phyloP scores from a whole-genome alignment of 345 rosid genomes.

The Acer negundo region DNA sequence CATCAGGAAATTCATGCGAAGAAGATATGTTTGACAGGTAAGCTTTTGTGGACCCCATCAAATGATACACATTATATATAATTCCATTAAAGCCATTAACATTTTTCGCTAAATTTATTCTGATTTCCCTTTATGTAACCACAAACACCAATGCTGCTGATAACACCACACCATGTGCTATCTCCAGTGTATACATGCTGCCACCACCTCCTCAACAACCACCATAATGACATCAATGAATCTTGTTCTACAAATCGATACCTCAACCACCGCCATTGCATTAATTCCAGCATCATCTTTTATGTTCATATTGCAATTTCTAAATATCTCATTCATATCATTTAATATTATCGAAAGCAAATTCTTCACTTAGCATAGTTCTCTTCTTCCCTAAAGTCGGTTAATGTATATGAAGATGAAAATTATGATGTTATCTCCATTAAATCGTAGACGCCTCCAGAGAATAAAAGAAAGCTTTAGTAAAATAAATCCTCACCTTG shows the following conservation, averaged over 20 bases:
- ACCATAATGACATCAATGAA: no score
- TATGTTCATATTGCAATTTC: background rate
- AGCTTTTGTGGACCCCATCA: constrained; percentile 4
- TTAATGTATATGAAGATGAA: background rate
- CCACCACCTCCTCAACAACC: background rate
- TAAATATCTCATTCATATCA: background rate
- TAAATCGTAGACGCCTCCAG: background rate
- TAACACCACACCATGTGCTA: background rate
- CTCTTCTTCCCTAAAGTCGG: background rate
- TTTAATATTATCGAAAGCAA: background rate
- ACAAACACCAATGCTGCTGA: background rate
- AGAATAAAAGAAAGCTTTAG: background rate
- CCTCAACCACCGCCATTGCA: background rate
- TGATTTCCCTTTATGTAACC: no score
- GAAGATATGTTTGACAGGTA: constrained; percentile 79
- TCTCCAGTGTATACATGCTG: background rate
- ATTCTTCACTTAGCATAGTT: background rate
- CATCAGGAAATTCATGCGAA: constrained; percentile 88
- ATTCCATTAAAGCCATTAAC: background rate
- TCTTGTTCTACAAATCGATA: no score
- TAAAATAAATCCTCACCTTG: background rate
- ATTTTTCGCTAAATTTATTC: no score
- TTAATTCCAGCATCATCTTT: background rate
- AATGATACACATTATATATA: background rate
- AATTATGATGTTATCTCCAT: background rate